Evolutionary conservation across 192 early-diverging fungal genomes (phyloP), one percentile per base, ranked within the genome.

Genomic region (Mortierella alpina): DNA sequence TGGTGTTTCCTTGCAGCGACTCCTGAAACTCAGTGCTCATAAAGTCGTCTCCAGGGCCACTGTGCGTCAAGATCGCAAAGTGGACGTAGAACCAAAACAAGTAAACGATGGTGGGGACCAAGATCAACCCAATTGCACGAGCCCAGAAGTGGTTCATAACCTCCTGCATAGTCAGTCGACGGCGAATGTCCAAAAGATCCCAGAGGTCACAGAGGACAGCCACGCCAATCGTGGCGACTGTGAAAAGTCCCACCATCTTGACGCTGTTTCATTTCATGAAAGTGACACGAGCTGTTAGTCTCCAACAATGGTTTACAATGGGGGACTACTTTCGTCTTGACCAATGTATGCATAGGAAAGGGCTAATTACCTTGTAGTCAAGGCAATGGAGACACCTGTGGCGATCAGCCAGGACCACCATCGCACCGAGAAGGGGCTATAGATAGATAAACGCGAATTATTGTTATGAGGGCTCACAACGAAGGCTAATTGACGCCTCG

Each of bases 241-340:
- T 92, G 65, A 99, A 91, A 23, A 98, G 78, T 7, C 98, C 98
- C 1, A 99, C 97, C 92, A 99, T 93, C 76, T 99, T 99, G 75
- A 98, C 94, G 62, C 90, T 91, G 31, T 1, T 47, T 59, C 9
- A 13, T 73, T 72, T 20, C 58, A 59, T 17, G 4, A 22, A 41
- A 14, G 45, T 49, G 5, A 53, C 23, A 9, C 18, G 48, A 42
- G 23, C 12, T n/a, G 42, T n/a, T 62, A 48, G 13, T 42, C 2
- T 23, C 42, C 1, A 42, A 5, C 39, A 22, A 40, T 31, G 39
- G 18, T 18, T 54, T 53, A 7, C 50, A 7, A 52, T 11, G 39
- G 39, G 15, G 18, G n/a, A n/a, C n/a, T n/a, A n/a, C n/a, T n/a
- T n/a, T n/a, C n/a, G 18, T 70, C 2, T 44, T 15, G 44, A n/a